Base-by-base conservation (phyloP, 2,329 filamentous ascomycete genomes). In the Fusarium cicatricum region DNA sequence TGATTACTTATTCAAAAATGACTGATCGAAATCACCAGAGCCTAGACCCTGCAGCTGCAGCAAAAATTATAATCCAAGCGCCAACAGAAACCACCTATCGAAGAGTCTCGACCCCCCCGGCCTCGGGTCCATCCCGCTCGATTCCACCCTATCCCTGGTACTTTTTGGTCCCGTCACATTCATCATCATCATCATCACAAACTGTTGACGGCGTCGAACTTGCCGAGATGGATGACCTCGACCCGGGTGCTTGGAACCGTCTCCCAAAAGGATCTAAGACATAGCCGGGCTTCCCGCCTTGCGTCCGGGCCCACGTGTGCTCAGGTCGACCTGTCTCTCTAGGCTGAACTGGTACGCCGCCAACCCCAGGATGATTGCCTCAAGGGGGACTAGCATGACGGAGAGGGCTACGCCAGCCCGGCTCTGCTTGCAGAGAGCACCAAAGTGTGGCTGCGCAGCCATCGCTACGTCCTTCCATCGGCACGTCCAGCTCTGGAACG, bases 401-500 rank as follows among this genome's bases (percentile, higher is more conserved):
- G 80, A 77, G 38, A 88, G 73, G 62, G 82, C 82, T 23, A 87
- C 70, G 2, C 78, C 81, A 5, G 80, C 81, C 66, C 78, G 77
- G 72, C 79, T 85, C 72, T 87, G 79, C 55, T 72, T 77, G 72
- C 85, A 88, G 43, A 88, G 72, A 0, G 78, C 80, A 14, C 77
- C 78, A 66, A 85, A 88, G 66, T 84, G 76, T 26, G 86, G 85
- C 58, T 79, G 72, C 31, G 74, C 68, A 14, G 66, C 64, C 82
- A 87, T 86, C 55, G 73, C 70, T n/a, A 86, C 74, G 17, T 75
- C 66, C 9, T 74, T 72, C 85, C 85, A 88, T 59, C 83, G 83
- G 71, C 85, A 88, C 34, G 79, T 82, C 85, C 85, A 88, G 71
- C 82, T 85, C 67, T 86, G 77, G 11, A 88, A 72, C 7, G 83